Evolutionary conservation across 2,329 filamentous ascomycete species (phyloP).

Genomic region (Botrytis pseudocinerea): DNA sequence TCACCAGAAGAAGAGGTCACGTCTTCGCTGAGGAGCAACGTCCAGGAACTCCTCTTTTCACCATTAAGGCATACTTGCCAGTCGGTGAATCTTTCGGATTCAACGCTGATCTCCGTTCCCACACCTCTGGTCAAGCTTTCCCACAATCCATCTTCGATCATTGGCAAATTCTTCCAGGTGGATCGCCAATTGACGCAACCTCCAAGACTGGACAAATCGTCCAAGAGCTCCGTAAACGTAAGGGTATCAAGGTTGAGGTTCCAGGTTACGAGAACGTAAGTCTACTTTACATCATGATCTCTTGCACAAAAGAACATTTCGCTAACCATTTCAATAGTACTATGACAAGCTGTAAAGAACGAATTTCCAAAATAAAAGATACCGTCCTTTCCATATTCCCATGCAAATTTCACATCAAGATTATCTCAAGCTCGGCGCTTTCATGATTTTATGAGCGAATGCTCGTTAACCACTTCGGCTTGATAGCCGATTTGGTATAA

Average conservation of each 20-base stretch:
- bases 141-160: constrained; percentile 98
- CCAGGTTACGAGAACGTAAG: constrained; percentile 94
- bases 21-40: constrained; percentile 99
- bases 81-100: constrained; percentile 99
- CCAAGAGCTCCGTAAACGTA: constrained; percentile 92
- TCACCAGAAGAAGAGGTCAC: constrained; percentile 97
- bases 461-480: constrained; percentile 30
- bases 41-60: constrained; percentile 98
- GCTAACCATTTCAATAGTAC: constrained; percentile 65
- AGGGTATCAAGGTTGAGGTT: constrained; percentile 97
- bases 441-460: constrained; percentile 38
- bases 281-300: constrained; percentile 39
- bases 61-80: constrained; percentile 95
- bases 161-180: constrained; percentile 95
- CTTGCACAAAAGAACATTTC: constrained; percentile 23
- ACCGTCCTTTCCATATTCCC: constrained; percentile 33
- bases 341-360: constrained; percentile 92
- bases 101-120: constrained; percentile 92
- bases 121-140: constrained; percentile 97
- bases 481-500: constrained; percentile 32
- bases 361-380: constrained; percentile 39
- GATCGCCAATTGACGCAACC: constrained; percentile 80
- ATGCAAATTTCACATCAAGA: constrained; percentile 32
- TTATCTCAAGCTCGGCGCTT: constrained; percentile 33
- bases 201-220: constrained; percentile 84